Evolutionary conservation across 148 eudicot genomes (phyloP).

Genomic region (Camellia granthamiana): DNA sequence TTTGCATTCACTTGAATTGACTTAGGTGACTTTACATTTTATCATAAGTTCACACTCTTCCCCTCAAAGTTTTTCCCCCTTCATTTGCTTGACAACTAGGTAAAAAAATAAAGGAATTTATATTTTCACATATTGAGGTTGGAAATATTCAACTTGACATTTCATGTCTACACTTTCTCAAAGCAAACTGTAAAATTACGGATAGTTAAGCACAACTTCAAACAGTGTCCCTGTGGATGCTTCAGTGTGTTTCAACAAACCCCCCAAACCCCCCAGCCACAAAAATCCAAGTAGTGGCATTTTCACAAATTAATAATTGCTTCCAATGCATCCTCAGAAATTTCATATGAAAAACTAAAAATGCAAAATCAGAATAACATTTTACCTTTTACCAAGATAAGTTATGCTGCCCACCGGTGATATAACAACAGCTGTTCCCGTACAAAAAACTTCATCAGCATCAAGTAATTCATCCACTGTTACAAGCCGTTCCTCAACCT

Average conservation of each 20-base stretch:
- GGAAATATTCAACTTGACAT: no score
- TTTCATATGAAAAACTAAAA: background rate
- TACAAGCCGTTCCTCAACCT: conserved; percentile 80
- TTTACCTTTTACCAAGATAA: conserved; percentile 70
- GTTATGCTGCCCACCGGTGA: conserved; percentile 97
- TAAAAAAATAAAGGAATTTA: background rate
- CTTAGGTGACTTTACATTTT: no score
- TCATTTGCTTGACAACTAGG: no score
- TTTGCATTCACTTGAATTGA: no score
- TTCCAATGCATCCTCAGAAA: background rate
- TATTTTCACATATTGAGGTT: no score
- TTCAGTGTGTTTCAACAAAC: no score
- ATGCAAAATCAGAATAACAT: conserved; percentile 24
- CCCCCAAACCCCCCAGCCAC: no score
- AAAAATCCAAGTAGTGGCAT: no score
- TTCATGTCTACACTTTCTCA: no score
- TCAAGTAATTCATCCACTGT: conserved; percentile 79
- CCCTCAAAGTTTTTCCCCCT: background rate
- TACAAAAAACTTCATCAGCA: conserved; percentile 98
- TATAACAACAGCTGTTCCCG: conserved; percentile 96
- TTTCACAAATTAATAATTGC: background rate
- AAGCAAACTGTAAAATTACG: no score
- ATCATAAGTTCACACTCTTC: background rate
- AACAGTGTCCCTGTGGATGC: no score
- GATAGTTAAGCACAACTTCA: no score